Evolutionary conservation across 257 asterid species (phyloP).

Genomic region (Galeopsis tetrahit): DNA sequence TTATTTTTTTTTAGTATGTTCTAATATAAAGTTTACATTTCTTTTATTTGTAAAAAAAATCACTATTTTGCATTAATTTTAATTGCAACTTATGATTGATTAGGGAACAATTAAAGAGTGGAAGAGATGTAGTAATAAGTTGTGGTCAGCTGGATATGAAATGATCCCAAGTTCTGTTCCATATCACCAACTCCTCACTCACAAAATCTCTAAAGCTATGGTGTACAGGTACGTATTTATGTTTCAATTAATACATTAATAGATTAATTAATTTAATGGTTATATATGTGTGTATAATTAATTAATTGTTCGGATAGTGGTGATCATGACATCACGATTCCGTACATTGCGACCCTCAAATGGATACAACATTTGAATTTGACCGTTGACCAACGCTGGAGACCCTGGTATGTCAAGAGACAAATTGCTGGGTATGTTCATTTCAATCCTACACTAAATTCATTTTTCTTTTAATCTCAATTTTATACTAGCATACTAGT

Average conservation of each 20-base stretch:
- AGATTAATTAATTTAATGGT: neutral
- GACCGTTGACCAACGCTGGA: neutral
- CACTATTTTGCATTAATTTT: neutral
- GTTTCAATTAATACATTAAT: too few relatives aligned
- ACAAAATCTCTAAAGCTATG: constrained; percentile 11
- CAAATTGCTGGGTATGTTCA: neutral
- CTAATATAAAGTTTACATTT: too few relatives aligned
- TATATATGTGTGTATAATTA: too few relatives aligned
- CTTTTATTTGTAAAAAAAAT: too few relatives aligned
- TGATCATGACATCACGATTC: constrained; percentile 6
- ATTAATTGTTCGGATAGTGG: neutral
- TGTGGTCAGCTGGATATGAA: neutral
- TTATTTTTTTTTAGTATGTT: too few relatives aligned
- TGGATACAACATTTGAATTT: constrained; percentile 7
- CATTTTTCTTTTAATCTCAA: too few relatives aligned
- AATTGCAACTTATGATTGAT: neutral
- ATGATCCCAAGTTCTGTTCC: constrained; percentile 2
- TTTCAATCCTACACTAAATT: neutral
- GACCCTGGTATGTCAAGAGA: neutral
- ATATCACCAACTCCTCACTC: constrained; percentile 17
- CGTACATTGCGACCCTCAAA: neutral
- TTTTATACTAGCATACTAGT: too few relatives aligned
- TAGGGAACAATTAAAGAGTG: constrained; percentile 28
- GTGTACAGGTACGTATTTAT: neutral
- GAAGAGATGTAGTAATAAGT: constrained; percentile 6